Conservation (phyloP, 768 basidiomycete species). For the Hygrocybe punicea region DNA sequence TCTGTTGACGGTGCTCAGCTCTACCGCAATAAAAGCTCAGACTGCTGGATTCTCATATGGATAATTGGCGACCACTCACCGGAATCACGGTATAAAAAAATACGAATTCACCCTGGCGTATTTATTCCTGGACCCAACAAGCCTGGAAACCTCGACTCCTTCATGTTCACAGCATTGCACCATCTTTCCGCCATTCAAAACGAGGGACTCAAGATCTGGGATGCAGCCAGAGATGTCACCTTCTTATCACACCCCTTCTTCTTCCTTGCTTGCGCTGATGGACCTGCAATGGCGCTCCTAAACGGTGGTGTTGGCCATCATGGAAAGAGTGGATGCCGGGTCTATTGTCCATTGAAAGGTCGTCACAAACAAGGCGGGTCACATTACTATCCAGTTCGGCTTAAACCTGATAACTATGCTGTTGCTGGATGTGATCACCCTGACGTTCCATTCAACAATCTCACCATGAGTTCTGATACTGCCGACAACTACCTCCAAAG, state of each 20-base stretch:
- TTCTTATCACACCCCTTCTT: constrained; percentile 19
- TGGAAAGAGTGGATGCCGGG: constrained; percentile 34
- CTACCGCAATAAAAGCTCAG: constrained; percentile 33
- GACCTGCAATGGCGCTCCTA: constrained; percentile 29
- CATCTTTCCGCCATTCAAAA: too few species aligned
- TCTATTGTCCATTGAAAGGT: constrained; percentile 30
- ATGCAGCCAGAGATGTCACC: constrained; percentile 1
- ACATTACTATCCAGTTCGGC: constrained; percentile 36
- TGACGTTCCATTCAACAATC: constrained; percentile 20
- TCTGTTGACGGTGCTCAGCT: constrained; percentile 44
- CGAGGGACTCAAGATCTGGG: constrained; percentile 14
- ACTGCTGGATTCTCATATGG: constrained; percentile 38
- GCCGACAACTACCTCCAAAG: constrained; percentile 8
- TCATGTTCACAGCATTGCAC: too few species aligned
- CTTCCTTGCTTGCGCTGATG: constrained; percentile 31
- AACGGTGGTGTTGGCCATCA: constrained; percentile 37
- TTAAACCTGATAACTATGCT: constrained; percentile 23
- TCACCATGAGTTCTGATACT: constrained; percentile 5
- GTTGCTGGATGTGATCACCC: constrained; percentile 19
- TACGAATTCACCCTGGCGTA: too few species aligned
- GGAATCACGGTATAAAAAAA: constrained; percentile 21
- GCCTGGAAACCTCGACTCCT: constrained; percentile 12
- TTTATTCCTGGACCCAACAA: constrained; percentile 35
- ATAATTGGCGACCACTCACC: constrained; percentile 34
- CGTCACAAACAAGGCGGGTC: constrained; percentile 24